Conservation (phyloP, 2,329 filamentous ascomycete genomes). For the Colletotrichum liriopes region DNA sequence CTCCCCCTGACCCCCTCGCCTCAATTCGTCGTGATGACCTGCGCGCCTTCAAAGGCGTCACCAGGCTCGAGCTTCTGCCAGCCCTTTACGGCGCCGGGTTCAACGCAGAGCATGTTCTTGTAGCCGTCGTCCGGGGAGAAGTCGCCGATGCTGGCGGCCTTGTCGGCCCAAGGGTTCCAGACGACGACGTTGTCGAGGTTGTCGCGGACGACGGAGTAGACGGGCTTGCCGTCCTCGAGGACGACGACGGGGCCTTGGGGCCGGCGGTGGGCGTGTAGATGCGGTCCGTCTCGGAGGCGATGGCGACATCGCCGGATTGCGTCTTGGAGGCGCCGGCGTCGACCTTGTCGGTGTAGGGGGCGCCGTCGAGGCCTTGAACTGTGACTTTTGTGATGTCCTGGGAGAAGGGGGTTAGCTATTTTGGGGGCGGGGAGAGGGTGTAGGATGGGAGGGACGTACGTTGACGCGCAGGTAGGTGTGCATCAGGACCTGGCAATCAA, state of each 20-base stretch:
- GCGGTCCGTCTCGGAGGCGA: conserved; percentile 87
- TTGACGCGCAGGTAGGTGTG: conserved; percentile 91
- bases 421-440: background rate
- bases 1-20: background rate
- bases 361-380: conserved; percentile 82
- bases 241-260: conserved; percentile 73
- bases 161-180: conserved; percentile 97
- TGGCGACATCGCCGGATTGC: conserved; percentile 74
- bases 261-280: conserved; percentile 83
- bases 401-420: background rate
- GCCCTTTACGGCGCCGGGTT: conserved; percentile 85
- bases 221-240: conserved; percentile 72
- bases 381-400: conserved; percentile 85
- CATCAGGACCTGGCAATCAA: conserved; percentile 92
- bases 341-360: conserved; percentile 89
- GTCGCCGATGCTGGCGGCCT: conserved; percentile 85
- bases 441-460: conserved; percentile 61
- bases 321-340: conserved; percentile 76
- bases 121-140: conserved; percentile 92
- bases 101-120: conserved; percentile 94
- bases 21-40: conserved; percentile 61
- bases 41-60: conserved; percentile 75
- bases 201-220: conserved; percentile 84
- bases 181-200: conserved; percentile 91
- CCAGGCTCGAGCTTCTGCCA: conserved; percentile 91